Conservation (phyloP, 345 rosid genomes). For the Cardamine occulta region DNA sequence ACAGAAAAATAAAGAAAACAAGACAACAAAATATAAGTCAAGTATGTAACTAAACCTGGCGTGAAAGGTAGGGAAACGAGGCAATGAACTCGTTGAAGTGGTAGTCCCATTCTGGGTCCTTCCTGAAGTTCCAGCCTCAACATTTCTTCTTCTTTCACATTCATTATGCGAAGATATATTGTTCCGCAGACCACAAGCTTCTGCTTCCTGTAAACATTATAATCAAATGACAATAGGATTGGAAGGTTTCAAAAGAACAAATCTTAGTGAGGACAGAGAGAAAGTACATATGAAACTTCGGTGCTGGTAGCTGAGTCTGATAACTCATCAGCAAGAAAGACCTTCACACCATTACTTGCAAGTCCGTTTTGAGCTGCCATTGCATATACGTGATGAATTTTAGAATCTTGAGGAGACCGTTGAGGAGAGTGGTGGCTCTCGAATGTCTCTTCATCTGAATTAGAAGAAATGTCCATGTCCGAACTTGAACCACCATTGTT, state of each 20-base stretch:
- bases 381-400: constrained; percentile 15
- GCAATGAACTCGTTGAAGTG: constrained; percentile 47
- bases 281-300: constrained; percentile 52
- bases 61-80: constrained; percentile 82
- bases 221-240: background rate
- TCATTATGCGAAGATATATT: constrained; percentile 44
- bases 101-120: constrained; percentile 43
- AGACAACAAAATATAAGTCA: background rate
- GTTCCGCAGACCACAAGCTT: constrained; percentile 46
- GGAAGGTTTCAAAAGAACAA: constrained; percentile 24
- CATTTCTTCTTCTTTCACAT: constrained; percentile 53
- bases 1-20: background rate
- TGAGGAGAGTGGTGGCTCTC: constrained; percentile 51
- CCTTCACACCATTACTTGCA: constrained; percentile 44
- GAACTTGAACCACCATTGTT: constrained; percentile 58
- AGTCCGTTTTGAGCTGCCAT: constrained; percentile 39
- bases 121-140: constrained; percentile 52
- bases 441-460: constrained; percentile 64
- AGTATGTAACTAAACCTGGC: constrained; percentile 65
- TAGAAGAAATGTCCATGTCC: constrained; percentile 64
- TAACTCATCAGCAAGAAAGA: constrained; percentile 47
- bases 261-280: background rate
- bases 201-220: constrained; percentile 53
- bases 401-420: constrained; percentile 64
- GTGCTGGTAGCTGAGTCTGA: constrained; percentile 71